phyloP scores from a whole-genome alignment of 306 rosid genomes.

The Pueraria montana region DNA sequence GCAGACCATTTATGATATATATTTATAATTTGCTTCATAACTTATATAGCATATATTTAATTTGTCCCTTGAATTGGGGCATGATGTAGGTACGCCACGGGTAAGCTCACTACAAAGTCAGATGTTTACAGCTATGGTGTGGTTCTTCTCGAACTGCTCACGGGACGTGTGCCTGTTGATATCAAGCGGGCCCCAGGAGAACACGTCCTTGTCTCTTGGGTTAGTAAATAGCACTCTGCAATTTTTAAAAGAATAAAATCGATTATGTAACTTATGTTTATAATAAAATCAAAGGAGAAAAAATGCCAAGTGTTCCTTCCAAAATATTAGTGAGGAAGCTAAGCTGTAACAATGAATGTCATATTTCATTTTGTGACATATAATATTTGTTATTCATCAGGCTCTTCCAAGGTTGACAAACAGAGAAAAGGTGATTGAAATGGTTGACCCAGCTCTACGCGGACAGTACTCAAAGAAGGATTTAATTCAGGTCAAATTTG shows the following conservation, averaged over 20 bases:
- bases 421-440: conserved; percentile 83
- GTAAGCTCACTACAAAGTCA: conserved; percentile 92
- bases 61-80: conserved; percentile 36
- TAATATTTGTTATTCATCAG: conserved; percentile 55
- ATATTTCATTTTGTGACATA: not conserved
- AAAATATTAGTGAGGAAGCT: conserved; percentile 14
- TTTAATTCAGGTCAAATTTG: conserved; percentile 78
- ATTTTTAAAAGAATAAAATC: not conserved
- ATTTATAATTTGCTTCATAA: not conserved
- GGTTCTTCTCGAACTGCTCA: conserved; percentile 89
- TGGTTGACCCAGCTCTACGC: conserved; percentile 88
- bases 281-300: not conserved
- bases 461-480: conserved; percentile 91
- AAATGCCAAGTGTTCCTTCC: not conserved
- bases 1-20: not conserved
- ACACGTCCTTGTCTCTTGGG: conserved; percentile 97
- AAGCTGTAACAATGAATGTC: not conserved
- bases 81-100: conserved; percentile 80
- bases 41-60: not conserved
- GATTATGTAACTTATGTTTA: conserved; percentile 5
- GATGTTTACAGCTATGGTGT: conserved; percentile 97
- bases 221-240: conserved; percentile 52
- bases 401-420: conserved; percentile 93
- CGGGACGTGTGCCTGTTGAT: conserved; percentile 94
- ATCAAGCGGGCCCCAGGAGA: conserved; percentile 83